These are phyloP conservation scores for Terana coerulea DNA, from an alignment of 768 basidiomycete species.

Conservation along the genomic window DNA sequence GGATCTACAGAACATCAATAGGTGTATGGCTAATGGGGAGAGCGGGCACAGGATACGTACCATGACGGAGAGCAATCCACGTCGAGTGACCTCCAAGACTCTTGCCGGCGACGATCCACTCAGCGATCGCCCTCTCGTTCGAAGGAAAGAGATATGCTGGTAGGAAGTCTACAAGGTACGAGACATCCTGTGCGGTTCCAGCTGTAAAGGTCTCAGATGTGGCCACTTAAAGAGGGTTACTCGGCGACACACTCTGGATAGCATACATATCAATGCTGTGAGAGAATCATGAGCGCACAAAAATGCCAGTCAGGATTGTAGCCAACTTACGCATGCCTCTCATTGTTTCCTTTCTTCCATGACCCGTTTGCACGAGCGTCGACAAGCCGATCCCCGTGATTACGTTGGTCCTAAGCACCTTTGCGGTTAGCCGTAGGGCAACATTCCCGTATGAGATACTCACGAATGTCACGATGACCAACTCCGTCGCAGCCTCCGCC, in stretches of 20 bases:
- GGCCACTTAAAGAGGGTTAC: neutral
- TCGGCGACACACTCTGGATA: constrained; percentile 33
- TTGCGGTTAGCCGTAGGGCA: neutral
- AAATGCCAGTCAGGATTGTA: too few species aligned
- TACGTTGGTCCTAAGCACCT: constrained; percentile 43
- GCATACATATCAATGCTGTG: constrained; percentile 45
- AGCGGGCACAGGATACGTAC: constrained; percentile 24
- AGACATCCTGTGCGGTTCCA: constrained; percentile 73
- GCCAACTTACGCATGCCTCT: constrained; percentile 38
- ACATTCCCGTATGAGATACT: constrained; percentile 14
- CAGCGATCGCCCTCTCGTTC: constrained; percentile 53
- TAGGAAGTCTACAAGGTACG: constrained; percentile 78
- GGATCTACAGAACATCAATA: constrained; percentile 1
- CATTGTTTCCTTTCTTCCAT: constrained; percentile 38
- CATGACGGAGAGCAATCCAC: constrained; percentile 63
- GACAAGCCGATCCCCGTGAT: constrained; percentile 44
- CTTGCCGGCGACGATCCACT: constrained; percentile 73
- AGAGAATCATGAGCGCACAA: neutral
- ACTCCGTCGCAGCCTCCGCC: constrained; percentile 29
- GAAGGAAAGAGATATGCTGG: constrained; percentile 69
- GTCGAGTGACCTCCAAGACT: constrained; percentile 84
- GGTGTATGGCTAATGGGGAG: neutral
- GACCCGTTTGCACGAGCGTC: constrained; percentile 34
- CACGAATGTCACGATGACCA: constrained; percentile 46
- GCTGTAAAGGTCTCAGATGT: constrained; percentile 24